These are phyloP conservation scores for Boletus edulis DNA, from an alignment of 768 basidiomycete species.

Conservation along the genomic window DNA sequence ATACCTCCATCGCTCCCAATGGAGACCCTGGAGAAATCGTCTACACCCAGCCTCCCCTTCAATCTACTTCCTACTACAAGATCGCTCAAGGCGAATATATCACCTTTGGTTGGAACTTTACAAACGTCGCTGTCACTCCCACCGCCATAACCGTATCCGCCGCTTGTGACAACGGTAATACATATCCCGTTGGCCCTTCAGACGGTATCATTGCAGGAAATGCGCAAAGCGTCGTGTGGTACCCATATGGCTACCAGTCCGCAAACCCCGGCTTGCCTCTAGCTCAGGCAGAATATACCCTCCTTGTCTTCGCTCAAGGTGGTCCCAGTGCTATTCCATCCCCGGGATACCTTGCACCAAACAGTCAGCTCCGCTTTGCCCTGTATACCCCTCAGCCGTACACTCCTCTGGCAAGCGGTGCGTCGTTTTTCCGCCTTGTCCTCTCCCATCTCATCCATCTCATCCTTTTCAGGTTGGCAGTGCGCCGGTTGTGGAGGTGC, in stretches of 20 bases:
- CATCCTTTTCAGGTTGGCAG: conserved; percentile 23
- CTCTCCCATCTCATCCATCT: neutral
- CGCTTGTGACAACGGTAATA: conserved; percentile 64
- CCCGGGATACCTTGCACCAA: conserved; percentile 54
- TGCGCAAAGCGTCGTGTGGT: conserved; percentile 55
- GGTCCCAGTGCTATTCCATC: conserved; percentile 48
- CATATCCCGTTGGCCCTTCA: conserved; percentile 63
- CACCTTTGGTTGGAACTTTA: conserved; percentile 77
- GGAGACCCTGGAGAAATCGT: conserved; percentile 44
- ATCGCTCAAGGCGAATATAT: conserved; percentile 53
- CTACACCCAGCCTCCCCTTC: conserved; percentile 57
- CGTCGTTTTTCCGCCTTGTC: neutral
- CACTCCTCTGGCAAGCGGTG: conserved; percentile 49
- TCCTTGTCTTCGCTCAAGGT: conserved; percentile 54
- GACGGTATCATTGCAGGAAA: conserved; percentile 51
- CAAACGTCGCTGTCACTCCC: conserved; percentile 52
- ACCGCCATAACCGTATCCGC: conserved; percentile 59
- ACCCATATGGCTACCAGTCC: conserved; percentile 54
- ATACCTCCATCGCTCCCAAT: conserved; percentile 31
- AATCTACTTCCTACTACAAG: conserved; percentile 64
- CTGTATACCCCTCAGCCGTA: conserved; percentile 60
- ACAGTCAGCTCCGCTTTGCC: conserved; percentile 54
- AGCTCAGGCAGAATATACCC: conserved; percentile 57
- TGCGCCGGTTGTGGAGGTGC: conserved; percentile 31
- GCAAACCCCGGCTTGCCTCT: conserved; percentile 52